A percentile compares a stretch with the other conserved stretches of the same genome.
Conservation (phyloP, 108 stramenopile genomes). For the Fragilaria crotonensis region DNA sequence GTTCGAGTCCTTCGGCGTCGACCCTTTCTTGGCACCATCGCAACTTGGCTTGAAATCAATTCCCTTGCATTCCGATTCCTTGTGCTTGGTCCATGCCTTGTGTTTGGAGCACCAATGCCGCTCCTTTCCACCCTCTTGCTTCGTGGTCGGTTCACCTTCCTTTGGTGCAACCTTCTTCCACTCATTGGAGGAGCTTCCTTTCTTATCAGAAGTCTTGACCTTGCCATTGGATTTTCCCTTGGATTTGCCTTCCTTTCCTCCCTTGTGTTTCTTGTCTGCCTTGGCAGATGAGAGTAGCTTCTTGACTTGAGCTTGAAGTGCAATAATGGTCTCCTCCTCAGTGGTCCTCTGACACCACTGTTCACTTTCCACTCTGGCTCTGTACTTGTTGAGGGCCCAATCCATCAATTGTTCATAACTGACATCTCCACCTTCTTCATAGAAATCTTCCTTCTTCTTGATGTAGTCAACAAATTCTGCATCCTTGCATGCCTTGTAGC, state of each 20-base stretch:
- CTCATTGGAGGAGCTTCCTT: too few relatives aligned
- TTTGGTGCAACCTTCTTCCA: not conserved
- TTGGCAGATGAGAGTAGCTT: not conserved
- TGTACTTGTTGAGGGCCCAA: too few relatives aligned
- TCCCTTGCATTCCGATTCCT: not conserved
- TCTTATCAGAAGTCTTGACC: not conserved
- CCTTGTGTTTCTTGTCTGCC: not conserved
- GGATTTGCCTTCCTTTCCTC: not conserved
- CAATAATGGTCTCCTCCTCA: slow-evolving; percentile 20
- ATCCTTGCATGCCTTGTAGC: too few relatives aligned
- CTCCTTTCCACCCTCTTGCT: not conserved
- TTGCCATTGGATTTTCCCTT: not conserved
- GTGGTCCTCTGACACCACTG: slow-evolving; percentile 5
- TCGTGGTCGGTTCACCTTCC: not conserved
- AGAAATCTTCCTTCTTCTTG: slow-evolving; percentile 11
- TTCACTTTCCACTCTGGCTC: not conserved
- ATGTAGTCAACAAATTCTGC: slow-evolving; percentile 22
- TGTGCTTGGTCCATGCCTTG: slow-evolving; percentile 3
- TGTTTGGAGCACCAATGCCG: not conserved
- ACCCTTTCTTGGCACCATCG: not conserved
- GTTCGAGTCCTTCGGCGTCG: too few relatives aligned
- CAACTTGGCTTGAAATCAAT: not conserved
- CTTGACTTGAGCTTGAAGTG: slow-evolving; percentile 14
- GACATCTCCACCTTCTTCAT: slow-evolving; percentile 17
- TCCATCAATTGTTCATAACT: slow-evolving; percentile 13